Base-by-base conservation (phyloP, 257 asterid genomes). In the Echium plantagineum region DNA sequence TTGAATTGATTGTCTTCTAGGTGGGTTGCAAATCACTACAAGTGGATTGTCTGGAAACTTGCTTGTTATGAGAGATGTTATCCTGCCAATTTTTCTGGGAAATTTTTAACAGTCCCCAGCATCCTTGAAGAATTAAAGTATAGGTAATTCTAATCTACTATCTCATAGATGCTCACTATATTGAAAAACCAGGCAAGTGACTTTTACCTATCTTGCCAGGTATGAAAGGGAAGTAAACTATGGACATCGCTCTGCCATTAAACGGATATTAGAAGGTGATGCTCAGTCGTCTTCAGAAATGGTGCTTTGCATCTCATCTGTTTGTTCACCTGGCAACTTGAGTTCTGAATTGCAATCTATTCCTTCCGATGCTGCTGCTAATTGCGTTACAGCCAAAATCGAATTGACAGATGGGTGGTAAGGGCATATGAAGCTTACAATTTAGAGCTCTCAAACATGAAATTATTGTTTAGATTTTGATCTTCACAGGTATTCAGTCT, bases 371-470 rank as follows among this genome's bases (percentile, higher is more conserved):
- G 83, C 63, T 64, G 70, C 66, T 55, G 72, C 62, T 63, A 59
- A 64, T 59, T 71, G 61, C 22, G 62, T 71, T 48, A 60, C 81
- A 69, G 78, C 84, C 49, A 73, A 69, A 74, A 75, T 93, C 67
- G 91, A 93, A 71, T 68, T 89, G 76, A 93, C 99, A 35, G 99
- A 89, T 76, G 99, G 96, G 66, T 93, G 99, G 99, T 93, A 74
- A 70, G 93, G 71, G 72, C 66, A n/a, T 57, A 67, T 70, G 72
- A 21, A 16, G 54, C 21, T 4, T 22, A 24, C 21, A 42, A 13
- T 10, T 0, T 42, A 42, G 49, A 12, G 17, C 49, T 42, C 13
- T 13, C 16, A 10, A 13, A 10, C 12, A 1, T 42, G 17, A 42
- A 42, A 42, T 42, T 42, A 10, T 12, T 42, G 49, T 42, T 42